Conservation (phyloP, 108 stramenopile genomes). For the Pseudonitzschia delicatissima region DNA sequence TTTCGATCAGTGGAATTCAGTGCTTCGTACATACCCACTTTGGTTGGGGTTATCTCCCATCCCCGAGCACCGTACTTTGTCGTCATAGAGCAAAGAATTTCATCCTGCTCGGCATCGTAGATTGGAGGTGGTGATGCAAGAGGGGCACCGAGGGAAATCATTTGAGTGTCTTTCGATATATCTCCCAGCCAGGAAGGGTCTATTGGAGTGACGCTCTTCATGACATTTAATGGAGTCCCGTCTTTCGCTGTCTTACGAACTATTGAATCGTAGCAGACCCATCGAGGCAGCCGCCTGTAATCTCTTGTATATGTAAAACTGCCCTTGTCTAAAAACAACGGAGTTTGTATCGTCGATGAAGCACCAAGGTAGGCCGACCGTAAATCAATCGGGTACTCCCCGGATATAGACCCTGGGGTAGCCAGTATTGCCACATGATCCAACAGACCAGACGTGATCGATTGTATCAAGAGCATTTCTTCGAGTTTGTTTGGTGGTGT, state of each 20-base stretch:
- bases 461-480: slow-evolving; percentile 57
- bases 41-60: slow-evolving; percentile 79
- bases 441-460: slow-evolving; percentile 70
- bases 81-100: slow-evolving; percentile 69
- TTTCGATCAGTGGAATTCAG: slow-evolving; percentile 39
- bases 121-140: slow-evolving; percentile 58
- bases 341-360: slow-evolving; percentile 50
- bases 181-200: slow-evolving; percentile 72
- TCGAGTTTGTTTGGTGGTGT: slow-evolving; percentile 75
- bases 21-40: slow-evolving; percentile 54
- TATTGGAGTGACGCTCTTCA: slow-evolving; percentile 82
- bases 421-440: slow-evolving; percentile 82
- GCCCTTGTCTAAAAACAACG: slow-evolving; percentile 72
- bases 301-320: slow-evolving; percentile 67
- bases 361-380: slow-evolving; percentile 78
- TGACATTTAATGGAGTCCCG: slow-evolving; percentile 58
- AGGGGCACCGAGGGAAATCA: slow-evolving; percentile 62
- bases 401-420: slow-evolving; percentile 56
- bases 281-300: slow-evolving; percentile 60
- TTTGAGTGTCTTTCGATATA: slow-evolving; percentile 62
- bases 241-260: slow-evolving; percentile 66
- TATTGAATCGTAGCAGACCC: slow-evolving; percentile 76
- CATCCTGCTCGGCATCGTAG: slow-evolving; percentile 68
- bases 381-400: slow-evolving; percentile 55
- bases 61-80: slow-evolving; percentile 74